phyloP scores from a whole-genome alignment of 2,329 filamentous ascomycete genomes.

The Fusarium redolens region DNA sequence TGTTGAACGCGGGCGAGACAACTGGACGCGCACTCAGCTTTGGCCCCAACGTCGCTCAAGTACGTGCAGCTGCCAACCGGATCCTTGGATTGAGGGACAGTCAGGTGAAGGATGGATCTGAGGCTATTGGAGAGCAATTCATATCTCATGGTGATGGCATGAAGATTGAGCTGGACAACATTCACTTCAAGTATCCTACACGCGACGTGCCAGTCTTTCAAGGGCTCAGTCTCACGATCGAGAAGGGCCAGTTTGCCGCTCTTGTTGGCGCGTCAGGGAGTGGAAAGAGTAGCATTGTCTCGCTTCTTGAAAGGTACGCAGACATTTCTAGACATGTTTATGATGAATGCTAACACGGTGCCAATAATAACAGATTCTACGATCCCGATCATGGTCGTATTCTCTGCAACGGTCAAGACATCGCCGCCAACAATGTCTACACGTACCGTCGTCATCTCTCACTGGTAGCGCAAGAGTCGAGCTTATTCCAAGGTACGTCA shows the following conservation, averaged over 20 bases:
- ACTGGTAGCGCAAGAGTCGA: constrained; percentile 79
- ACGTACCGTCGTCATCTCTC: constrained; percentile 73
- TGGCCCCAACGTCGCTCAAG: constrained; percentile 71
- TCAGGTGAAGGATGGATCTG: not conserved
- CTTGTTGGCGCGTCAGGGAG: constrained; percentile 77
- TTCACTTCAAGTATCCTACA: constrained; percentile 71
- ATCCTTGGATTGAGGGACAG: constrained; percentile 64
- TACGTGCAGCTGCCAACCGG: constrained; percentile 67
- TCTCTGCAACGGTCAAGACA: constrained; percentile 70
- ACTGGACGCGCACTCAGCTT: constrained; percentile 63
- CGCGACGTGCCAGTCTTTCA: constrained; percentile 67
- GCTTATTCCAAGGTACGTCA: constrained; percentile 74
- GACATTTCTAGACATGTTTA: fast-evolving
- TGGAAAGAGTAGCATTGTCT: constrained; percentile 78
- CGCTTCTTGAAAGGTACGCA: constrained; percentile 62
- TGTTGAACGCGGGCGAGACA: constrained; percentile 71
- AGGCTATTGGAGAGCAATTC: constrained; percentile 48
- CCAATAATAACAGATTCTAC: constrained; percentile 65
- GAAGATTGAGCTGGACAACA: constrained; percentile 65
- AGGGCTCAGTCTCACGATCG: constrained; percentile 70
- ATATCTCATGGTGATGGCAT: constrained; percentile 57
- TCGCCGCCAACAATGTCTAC: constrained; percentile 67
- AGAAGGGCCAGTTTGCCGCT: constrained; percentile 76
- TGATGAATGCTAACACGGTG: fast-evolving
- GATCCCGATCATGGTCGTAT: constrained; percentile 72